A percentile compares a stretch with the other conserved stretches of the same genome.
Conservation (phyloP, 306 rosid species). For the Lagenaria siceraria region DNA sequence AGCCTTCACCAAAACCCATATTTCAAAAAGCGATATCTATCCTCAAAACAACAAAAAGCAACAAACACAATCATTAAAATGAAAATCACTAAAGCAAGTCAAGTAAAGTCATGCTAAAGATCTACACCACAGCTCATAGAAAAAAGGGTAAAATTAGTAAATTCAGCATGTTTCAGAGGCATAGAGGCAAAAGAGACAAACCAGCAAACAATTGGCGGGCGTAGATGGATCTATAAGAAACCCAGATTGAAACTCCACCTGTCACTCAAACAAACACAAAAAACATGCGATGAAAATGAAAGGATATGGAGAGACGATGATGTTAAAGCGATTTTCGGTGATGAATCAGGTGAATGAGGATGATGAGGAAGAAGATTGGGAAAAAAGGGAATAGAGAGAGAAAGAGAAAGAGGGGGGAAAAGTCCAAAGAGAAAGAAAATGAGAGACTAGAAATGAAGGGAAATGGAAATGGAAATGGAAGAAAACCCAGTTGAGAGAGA, state of each 20-base stretch:
- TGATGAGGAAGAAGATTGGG: not conserved
- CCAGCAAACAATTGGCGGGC: not conserved
- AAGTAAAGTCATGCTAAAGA: not conserved
- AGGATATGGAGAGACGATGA: not conserved
- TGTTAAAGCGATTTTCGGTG: not conserved
- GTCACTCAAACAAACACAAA: not conserved
- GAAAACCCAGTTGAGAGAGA: not conserved
- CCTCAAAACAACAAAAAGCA: not conserved
- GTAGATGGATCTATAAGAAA: conserved; percentile 6
- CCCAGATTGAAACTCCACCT: not conserved
- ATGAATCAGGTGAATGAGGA: not conserved
- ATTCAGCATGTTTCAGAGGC: not conserved
- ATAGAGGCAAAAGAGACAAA: not conserved
- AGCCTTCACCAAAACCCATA: not conserved
- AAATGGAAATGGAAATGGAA: not conserved
- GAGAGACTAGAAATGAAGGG: not conserved
- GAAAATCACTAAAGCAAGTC: not conserved
- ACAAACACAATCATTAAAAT: not conserved
- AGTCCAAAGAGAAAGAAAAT: not conserved
- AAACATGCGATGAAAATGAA: not conserved
- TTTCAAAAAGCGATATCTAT: not conserved
- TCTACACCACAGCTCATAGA: not conserved
- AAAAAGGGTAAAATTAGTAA: not conserved
- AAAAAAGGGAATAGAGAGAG: not conserved
- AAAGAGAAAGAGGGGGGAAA: not conserved